These are phyloP conservation scores for Mangifera indica DNA, from an alignment of 345 rosid species.

Conservation along the genomic window DNA sequence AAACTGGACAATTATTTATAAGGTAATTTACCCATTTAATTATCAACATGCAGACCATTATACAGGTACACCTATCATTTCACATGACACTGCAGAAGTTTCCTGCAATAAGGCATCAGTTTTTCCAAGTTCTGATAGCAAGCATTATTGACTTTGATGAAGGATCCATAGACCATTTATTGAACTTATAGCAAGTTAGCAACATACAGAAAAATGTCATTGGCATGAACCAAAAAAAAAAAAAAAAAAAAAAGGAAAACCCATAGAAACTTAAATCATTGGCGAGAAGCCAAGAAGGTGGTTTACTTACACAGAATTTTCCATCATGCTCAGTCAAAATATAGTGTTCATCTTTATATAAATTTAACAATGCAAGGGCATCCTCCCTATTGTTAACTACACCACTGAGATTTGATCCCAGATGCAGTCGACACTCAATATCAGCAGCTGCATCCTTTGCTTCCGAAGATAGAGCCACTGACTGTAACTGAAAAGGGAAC, in stretches of 20 bases:
- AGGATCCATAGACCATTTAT: background rate
- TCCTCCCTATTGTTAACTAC: constrained; percentile 70
- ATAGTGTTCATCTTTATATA: constrained; percentile 77
- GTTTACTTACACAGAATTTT: constrained; percentile 64
- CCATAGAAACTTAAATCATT: background rate
- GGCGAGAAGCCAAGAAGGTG: background rate
- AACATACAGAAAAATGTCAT: background rate
- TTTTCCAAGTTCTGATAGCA: constrained; percentile 4
- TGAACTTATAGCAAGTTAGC: background rate
- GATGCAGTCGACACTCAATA: constrained; percentile 61
- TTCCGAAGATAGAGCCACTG: constrained; percentile 49
- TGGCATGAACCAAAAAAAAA: background rate
- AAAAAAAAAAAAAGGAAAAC: background rate
- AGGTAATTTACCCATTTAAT: background rate
- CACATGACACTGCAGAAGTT: background rate
- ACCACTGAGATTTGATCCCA: constrained; percentile 85
- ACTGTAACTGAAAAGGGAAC: constrained; percentile 36
- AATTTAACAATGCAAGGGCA: constrained; percentile 57
- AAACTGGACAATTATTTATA: background rate
- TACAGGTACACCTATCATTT: background rate
- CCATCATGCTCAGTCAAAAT: constrained; percentile 71
- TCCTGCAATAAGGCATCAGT: background rate
- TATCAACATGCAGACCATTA: too few relatives aligned
- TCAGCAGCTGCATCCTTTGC: constrained; percentile 81
- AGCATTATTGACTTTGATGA: background rate